Percentiles rank a stretch among this genome's conserved stretches.
phyloP scores from a whole-genome alignment of 305 asterid species.

The Rubia tinctorum region DNA sequence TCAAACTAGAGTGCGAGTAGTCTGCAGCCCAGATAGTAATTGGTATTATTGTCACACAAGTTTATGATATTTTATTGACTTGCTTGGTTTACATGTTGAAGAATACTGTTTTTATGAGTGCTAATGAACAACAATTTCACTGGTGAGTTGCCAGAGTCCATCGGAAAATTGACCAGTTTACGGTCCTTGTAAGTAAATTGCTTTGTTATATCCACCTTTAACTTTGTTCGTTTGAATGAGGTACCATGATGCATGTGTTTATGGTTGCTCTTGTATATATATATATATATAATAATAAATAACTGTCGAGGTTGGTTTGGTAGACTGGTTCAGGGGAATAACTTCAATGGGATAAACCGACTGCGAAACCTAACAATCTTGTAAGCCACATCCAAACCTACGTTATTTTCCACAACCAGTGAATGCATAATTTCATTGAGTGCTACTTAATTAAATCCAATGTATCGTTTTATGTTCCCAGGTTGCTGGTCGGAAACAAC shows the following conservation, averaged over 20 bases:
- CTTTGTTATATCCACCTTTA: not conserved
- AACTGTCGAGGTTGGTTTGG: not conserved
- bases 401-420: not conserved
- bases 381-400: not conserved
- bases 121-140: conserved; percentile 4
- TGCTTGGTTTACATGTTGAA: not conserved
- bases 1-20: not conserved
- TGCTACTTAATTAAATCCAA: no score
- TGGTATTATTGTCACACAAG: not conserved
- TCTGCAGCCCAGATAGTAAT: not conserved
- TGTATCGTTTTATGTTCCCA: no score
- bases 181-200: not conserved
- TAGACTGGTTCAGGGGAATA: not conserved
- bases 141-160: not conserved
- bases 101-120: not conserved
- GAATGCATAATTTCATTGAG: no score
- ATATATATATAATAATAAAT: no score
- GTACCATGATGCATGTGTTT: not conserved
- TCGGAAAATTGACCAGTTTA: not conserved
- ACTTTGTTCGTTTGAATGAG: not conserved
- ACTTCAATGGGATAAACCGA: not conserved
- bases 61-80: not conserved
- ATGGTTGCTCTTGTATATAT: not conserved
- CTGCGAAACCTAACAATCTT: not conserved
- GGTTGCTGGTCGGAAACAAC: no score